Percentiles rank a stretch among this genome's conserved stretches.
These are phyloP conservation scores for Talaromyces stipitatus DNA, from an alignment of 495 filamentous ascomycete genomes.

Conservation along the genomic window DNA sequence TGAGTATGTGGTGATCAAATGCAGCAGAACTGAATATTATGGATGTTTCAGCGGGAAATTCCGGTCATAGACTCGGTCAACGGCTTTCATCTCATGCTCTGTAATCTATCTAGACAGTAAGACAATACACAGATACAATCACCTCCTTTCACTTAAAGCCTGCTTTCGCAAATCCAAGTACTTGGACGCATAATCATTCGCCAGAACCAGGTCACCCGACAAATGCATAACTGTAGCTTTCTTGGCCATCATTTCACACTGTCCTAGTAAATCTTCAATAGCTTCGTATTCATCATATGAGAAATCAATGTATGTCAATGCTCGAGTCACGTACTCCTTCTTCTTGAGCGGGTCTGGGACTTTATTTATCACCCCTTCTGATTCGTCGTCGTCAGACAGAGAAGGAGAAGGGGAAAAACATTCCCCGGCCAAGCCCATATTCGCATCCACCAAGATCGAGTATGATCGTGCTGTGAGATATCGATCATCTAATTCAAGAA, in stretches of 20 bases:
- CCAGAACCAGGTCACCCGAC: slow-evolving; percentile 59
- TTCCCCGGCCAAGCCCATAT: slow-evolving; percentile 72
- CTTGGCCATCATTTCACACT: slow-evolving; percentile 80
- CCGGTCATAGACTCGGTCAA: too few species aligned
- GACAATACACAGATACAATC: neutral
- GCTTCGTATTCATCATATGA: slow-evolving; percentile 62
- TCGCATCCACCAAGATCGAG: slow-evolving; percentile 69
- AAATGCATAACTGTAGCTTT: slow-evolving; percentile 75
- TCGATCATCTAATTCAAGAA: slow-evolving; percentile 66
- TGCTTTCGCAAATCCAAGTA: slow-evolving; percentile 52
- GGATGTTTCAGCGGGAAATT: too few species aligned
- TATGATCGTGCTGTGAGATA: slow-evolving; percentile 61
- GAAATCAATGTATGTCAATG: slow-evolving; percentile 58
- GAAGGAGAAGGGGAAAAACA: slow-evolving; percentile 16
- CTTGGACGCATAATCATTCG: slow-evolving; percentile 67
- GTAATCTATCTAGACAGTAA: neutral
- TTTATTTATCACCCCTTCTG: neutral
- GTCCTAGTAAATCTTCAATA: slow-evolving; percentile 65
- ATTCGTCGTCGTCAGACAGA: slow-evolving; percentile 10
- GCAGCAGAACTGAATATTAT: too few species aligned
- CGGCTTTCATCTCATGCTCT: too few species aligned
- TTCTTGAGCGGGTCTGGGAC: slow-evolving; percentile 8
- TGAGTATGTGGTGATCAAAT: too few species aligned
- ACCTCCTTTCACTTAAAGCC: neutral
- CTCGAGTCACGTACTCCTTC: slow-evolving; percentile 56